Percentiles rank a stretch among this genome's conserved stretches.
Evolutionary conservation across 257 asterid genomes (phyloP).

Genomic region (Nicotiana undulata): DNA sequence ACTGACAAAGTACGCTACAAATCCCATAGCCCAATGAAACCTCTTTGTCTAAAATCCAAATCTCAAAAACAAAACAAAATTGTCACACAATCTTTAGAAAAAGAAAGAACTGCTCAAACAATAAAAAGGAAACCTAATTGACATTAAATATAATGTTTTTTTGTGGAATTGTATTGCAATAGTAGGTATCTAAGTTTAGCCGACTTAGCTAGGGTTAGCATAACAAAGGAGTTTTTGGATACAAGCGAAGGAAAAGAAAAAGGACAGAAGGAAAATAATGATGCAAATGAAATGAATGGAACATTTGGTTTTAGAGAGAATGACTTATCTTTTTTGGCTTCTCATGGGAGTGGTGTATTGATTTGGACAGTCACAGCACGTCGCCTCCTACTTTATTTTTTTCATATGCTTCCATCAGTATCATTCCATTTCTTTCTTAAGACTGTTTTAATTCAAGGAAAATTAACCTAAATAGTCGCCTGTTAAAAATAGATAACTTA

Average conservation of each 20-base stretch:
- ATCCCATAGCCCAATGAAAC: constrained; percentile 21
- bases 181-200: background rate
- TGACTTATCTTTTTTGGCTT: background rate
- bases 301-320: constrained; percentile 26
- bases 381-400: background rate
- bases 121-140: background rate
- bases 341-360: background rate
- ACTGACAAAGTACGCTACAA: constrained; percentile 11
- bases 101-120: background rate
- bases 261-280: background rate
- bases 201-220: background rate
- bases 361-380: constrained; percentile 3
- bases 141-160: background rate
- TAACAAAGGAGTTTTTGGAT: background rate
- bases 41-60: constrained; percentile 20
- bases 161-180: background rate
- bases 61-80: constrained; percentile 17
- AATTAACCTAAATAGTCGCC: too few relatives aligned
- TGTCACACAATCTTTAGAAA: background rate
- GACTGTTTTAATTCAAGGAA: background rate
- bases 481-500: too few relatives aligned
- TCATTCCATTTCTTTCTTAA: background rate
- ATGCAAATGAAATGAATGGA: constrained; percentile 33
- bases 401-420: constrained; percentile 1
- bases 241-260: background rate